Evolutionary conservation across 495 filamentous ascomycete genomes (phyloP).

Genomic region (Pseudotulostoma volvatum): DNA sequence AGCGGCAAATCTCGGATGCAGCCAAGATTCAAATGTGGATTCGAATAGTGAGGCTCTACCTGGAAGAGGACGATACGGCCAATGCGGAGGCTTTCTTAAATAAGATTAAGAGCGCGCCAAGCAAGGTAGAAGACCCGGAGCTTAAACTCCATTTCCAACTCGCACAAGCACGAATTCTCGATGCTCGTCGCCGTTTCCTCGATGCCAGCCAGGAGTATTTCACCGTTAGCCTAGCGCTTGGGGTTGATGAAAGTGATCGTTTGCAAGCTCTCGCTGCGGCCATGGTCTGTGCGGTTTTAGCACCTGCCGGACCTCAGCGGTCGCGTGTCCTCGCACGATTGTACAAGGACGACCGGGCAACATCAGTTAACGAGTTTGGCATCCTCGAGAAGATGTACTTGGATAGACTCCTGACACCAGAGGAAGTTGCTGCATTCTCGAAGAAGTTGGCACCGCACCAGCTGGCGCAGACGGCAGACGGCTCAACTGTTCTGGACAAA

Average conservation of each 20-base stretch:
- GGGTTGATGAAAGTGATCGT: conserved; percentile 71
- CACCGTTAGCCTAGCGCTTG: conserved; percentile 54
- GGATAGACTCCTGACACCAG: conserved; percentile 62
- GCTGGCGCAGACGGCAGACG: conserved; percentile 73
- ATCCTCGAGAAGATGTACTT: conserved; percentile 98
- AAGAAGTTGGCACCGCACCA: conserved; percentile 71
- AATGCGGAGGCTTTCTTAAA: conserved; percentile 76
- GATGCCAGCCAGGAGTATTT: conserved; percentile 79
- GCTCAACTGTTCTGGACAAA: conserved; percentile 81
- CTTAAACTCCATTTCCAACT: conserved; percentile 73
- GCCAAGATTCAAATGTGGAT: conserved; percentile 75
- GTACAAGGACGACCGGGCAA: conserved; percentile 84
- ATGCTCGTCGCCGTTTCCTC: conserved; percentile 80
- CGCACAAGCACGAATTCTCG: conserved; percentile 80
- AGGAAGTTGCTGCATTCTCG: conserved; percentile 75
- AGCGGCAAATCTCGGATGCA: conserved; percentile 62
- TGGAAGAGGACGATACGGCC: conserved; percentile 87
- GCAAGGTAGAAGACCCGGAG: conserved; percentile 54
- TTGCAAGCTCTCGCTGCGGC: conserved; percentile 71
- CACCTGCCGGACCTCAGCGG: conserved; percentile 75
- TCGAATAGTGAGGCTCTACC: conserved; percentile 82
- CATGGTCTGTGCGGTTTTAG: conserved; percentile 89
- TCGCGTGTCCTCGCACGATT: conserved; percentile 62
- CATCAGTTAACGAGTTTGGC: conserved; percentile 57
- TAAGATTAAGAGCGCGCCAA: conserved; percentile 79